phyloP scores from a whole-genome alignment of 805 yeast genomes.

The Suhomyces canberraensis region DNA sequence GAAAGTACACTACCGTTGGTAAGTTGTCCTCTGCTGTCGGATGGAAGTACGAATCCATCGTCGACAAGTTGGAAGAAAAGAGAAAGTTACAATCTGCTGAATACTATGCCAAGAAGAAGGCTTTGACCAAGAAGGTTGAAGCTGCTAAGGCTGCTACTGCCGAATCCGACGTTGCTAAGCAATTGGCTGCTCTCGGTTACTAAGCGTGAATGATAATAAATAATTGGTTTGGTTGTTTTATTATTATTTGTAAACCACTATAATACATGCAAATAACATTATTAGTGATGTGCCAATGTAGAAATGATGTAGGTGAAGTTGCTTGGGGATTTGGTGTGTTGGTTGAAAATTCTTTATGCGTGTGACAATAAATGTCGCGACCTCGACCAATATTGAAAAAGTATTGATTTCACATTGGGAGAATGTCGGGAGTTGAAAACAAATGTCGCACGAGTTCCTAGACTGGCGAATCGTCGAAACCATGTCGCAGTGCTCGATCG shows the following conservation, averaged over 20 bases:
- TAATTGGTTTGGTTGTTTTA: conserved; percentile 5
- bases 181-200: conserved; percentile 97
- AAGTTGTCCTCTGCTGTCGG: conserved; percentile 96
- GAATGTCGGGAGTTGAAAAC: no score
- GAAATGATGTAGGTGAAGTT: no score
- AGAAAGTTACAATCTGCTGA: conserved; percentile 98
- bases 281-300: neutral
- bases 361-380: no score
- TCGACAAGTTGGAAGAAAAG: conserved; percentile 97
- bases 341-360: no score
- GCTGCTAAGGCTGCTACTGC: conserved; percentile 87
- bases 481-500: no score
- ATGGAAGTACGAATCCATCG: conserved; percentile 99
- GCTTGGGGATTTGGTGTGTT: no score
- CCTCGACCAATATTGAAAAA: no score
- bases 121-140: conserved; percentile 87
- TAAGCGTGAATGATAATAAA: conserved; percentile 38
- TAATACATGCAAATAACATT: conserved; percentile 8
- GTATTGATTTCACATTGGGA: no score
- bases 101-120: conserved; percentile 97
- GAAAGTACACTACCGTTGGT: conserved; percentile 98
- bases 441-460: no score
- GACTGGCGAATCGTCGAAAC: no score
- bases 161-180: conserved; percentile 84
- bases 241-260: conserved; percentile 4